Evolutionary conservation across 2,329 filamentous ascomycete species (phyloP), one percentile per base, ranked within the genome.

Genomic region (Pyricularia grisea): DNA sequence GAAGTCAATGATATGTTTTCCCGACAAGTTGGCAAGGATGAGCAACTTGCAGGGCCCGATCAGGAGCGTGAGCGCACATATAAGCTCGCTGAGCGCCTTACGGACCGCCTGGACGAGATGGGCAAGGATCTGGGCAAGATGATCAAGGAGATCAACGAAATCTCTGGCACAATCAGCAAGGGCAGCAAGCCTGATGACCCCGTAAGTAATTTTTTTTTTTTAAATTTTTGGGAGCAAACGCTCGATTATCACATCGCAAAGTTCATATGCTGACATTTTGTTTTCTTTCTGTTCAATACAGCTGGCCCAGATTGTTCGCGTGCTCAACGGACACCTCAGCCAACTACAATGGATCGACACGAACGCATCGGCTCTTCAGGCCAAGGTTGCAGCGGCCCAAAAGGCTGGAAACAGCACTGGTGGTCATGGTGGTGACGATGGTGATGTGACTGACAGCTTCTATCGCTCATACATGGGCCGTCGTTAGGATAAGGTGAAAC

Each of bases 111-210:
- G 72, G 94, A 97, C 70, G 93, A 97, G 74, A 96, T 98, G 88
- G 93, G 93, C 76, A 92, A 93, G 77, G 93, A 97, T 77, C 84
- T 99, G 72, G 89, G 88, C 66, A 94, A 93, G 81, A 98, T 99
- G 93, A 97, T 99, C 74, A 94, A 97, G 77, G 95, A 98, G 80
- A 97, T 99, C 77, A 99, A 99, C 77, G 88, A 90, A 73, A 94
- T 96, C 71, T 95, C 92, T n/a, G 87, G 92, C 68, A 93, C 90
- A 28, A 82, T 99, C 73, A 94, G 89, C 84, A 97, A 96, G 85
- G 93, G 91, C 70, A 90, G 87, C 79, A 96, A 96, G 80, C 87
- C 92, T 31, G 92, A 95, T 78, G 92, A 95, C 80, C 92, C 92
- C 73, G 92, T 95, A 85, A 81, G 89, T 85, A 12, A n/a, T n/a